These are phyloP conservation scores for Penicillium polonicum DNA, from an alignment of 2,329 filamentous ascomycete genomes.

Conservation along the genomic window DNA sequence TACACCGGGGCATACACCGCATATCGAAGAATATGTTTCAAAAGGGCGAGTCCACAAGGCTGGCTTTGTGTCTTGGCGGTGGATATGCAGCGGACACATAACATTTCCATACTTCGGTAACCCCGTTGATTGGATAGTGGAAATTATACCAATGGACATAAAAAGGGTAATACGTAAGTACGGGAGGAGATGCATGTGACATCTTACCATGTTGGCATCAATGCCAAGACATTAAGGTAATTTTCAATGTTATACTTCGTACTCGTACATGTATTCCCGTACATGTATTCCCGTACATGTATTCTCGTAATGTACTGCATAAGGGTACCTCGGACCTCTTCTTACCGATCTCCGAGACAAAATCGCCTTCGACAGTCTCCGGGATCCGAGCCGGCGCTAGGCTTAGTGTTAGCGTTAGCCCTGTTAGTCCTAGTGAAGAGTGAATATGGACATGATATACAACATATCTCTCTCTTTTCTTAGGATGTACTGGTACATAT, in stretches of 20 bases:
- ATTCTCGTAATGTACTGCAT: too few species aligned
- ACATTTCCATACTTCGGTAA: too few species aligned
- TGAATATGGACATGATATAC: too few species aligned
- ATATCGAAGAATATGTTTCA: not conserved
- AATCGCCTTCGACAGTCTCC: not conserved
- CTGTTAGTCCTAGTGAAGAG: too few species aligned
- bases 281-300: too few species aligned
- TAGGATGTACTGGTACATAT: too few species aligned
- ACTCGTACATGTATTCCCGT: too few species aligned
- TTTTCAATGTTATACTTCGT: too few species aligned
- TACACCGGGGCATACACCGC: not conserved
- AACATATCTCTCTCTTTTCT: too few species aligned
- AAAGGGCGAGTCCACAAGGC: not conserved
- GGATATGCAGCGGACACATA: too few species aligned
- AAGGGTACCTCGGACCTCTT: not conserved
- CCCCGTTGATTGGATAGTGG: too few species aligned
- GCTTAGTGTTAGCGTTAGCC: not conserved
- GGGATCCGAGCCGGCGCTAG: not conserved
- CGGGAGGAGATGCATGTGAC: not conserved
- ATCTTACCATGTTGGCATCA: not conserved
- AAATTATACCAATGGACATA: too few species aligned
- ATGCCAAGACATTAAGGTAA: not conserved
- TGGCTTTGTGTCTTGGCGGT: not conserved
- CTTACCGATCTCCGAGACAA: not conserved
- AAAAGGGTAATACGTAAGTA: not conserved